Base-by-base conservation (phyloP, 345 rosid species). In the Xanthoceras sorbifolium region DNA sequence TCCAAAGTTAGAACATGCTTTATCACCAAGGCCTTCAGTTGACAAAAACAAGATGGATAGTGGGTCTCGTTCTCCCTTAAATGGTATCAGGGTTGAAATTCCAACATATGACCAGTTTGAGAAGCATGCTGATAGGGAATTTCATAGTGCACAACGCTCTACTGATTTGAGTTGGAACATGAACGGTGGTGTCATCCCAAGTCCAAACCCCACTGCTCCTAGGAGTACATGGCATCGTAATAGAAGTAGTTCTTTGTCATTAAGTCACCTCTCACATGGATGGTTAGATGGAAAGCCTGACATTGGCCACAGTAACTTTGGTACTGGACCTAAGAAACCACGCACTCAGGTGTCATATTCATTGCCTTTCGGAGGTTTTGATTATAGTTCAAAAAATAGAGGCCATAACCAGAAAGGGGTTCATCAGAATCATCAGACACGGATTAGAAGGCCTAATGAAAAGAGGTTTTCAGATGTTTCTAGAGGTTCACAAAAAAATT, bases 321-420 rank as follows among this genome's bases (percentile, higher is more conserved):
- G 91, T 71, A 89, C 77, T 84, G 94, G 97, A 79, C 97, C 98
- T 22, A 93, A 90, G 91, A 92, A 88, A 83, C 97, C 89, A 14
- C 90, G 95, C 18, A 96, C 98, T 17, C 95, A 89, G 81, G 98
- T 96, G 60, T 91, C 98, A 23, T 93, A 96, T 82, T 85, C 92
- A 52, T 75, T 90, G 77, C 97, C 99, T 48, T 85, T 82, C 59
- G 95, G 94, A 64, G 87, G 83, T 80, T 83, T 89, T 79, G 97
- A 91, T 79, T 77, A 72, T 40, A 59, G 90, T 77, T 79, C 92
- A 14, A 91, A 76, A 82, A 81, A 77, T 82, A 90, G 82, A 87
- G 77, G 81, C 71, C 80, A 85, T 74, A 80, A 83, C 71, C 91
- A 83, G 80, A 92, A 88, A 82, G 87, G 84, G 26, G 74, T 83